Evolutionary conservation across 1,284 basidiomycete species (phyloP), one percentile per base, ranked within the genome.

Genomic region (Sporisorium sorghi): DNA sequence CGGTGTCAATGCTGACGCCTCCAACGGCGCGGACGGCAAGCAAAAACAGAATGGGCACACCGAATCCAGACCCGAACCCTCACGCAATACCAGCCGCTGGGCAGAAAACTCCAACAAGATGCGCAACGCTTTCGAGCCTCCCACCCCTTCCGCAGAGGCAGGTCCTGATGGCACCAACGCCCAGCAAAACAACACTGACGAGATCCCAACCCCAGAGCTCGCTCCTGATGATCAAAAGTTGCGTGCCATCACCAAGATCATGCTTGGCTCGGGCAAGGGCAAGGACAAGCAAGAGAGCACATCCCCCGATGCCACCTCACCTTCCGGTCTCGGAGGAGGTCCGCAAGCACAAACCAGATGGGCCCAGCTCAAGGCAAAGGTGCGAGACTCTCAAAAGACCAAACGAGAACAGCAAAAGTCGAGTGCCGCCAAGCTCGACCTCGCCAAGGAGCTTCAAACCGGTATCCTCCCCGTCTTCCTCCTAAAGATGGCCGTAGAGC

Each of bases 401-500:
- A 77, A 77, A 42, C 42, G 40, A 14, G 67, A 77, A 10, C 66
- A 74, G 61, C 57, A 59, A 39, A 77, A 77, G 60, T 58, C 65
- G 9, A 53, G 71, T 9, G 75, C 75, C 24, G 49, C 58, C 50
- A 32, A 28, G 5, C 55, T 77, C 33, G 71, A 74, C 32, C 59
- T 77, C 3, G 65, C 71, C 26, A 77, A 68, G 40, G 75, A 77
- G 49, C 68, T 77, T 3, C 71, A 74, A 46, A 71, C 75, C 10
- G 75, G 73, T 43, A 65, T 75, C 30, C 33, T 75, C 35, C 73
- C 73, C 2, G 73, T 75, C 52, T 75, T 75, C 42, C 65, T 82
- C 52, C 86, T 96, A 52, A 90, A 92, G 52, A 89, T 97, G 76
- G 93, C 92, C 89, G 89, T 98, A 58, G 94, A 97, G 81, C 89